phyloP scores from a whole-genome alignment of 805 yeast genomes.

The Zygosaccharomyces rouxii region DNA sequence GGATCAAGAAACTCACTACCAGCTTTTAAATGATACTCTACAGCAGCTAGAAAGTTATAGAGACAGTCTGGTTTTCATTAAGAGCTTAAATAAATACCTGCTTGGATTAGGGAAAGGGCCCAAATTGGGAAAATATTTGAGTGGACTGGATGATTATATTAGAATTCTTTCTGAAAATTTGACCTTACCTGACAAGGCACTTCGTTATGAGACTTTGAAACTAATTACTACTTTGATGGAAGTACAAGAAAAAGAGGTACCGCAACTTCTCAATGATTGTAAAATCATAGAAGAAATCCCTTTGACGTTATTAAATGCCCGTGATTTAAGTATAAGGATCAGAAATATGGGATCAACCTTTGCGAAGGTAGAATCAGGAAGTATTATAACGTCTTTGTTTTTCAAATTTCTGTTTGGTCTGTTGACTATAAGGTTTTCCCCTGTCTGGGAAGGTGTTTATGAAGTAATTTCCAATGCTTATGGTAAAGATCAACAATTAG shows the following conservation, averaged over 20 bases:
- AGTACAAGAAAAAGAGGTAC: conserved; percentile 30
- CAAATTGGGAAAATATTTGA: conserved; percentile 1
- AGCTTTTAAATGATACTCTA: conserved; percentile 20
- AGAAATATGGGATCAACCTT: conserved; percentile 52
- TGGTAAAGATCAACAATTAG: conserved; percentile 37
- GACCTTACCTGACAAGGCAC: conserved; percentile 44
- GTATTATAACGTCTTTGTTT: conserved; percentile 29
- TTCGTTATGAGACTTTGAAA: conserved; percentile 51
- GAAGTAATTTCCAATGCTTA: conserved; percentile 52
- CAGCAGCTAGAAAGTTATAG: conserved; percentile 27
- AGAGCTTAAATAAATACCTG: conserved; percentile 33
- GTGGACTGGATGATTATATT: background rate
- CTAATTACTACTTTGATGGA: conserved; percentile 37
- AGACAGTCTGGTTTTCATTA: conserved; percentile 38
- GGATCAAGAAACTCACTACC: conserved; percentile 14
- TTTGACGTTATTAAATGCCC: conserved; percentile 57
- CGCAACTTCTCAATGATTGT: conserved; percentile 46
- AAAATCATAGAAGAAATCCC: conserved; percentile 69
- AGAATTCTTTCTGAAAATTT: conserved; percentile 36
- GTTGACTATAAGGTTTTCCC: conserved; percentile 70
- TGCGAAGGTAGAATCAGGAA: conserved; percentile 30
- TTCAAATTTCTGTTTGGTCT: conserved; percentile 61
- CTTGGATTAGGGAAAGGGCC: background rate
- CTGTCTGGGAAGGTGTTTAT: conserved; percentile 74
- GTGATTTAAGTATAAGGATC: conserved; percentile 69